Evolutionary conservation across 257 asterid species (phyloP).

Genomic region (Penstemon eatonii): DNA sequence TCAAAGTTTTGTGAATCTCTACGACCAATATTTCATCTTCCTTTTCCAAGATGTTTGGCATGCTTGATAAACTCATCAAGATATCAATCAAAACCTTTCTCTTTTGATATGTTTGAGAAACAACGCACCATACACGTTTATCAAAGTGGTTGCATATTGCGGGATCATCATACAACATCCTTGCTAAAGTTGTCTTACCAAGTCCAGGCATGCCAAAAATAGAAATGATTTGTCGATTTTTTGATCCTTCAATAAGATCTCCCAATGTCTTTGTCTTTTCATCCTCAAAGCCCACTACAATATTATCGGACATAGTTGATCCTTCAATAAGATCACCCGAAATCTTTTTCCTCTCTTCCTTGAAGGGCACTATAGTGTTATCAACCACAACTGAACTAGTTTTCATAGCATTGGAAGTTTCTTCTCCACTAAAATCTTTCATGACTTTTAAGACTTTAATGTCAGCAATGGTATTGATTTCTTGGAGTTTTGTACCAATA

Average conservation of each 20-base stretch:
- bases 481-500: neutral
- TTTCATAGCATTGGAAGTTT: too few species aligned
- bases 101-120: constrained; percentile 29
- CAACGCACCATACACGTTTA: constrained; percentile 14
- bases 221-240: constrained; percentile 18
- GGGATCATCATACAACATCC: constrained; percentile 7
- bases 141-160: neutral
- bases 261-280: neutral
- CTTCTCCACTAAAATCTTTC: too few species aligned
- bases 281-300: constrained; percentile 26
- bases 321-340: too few species aligned
- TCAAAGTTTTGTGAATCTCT: constrained; percentile 27
- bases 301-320: neutral
- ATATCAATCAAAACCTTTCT: constrained; percentile 26
- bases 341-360: too few species aligned
- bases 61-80: neutral
- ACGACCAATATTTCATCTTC: constrained; percentile 8
- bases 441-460: neutral
- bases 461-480: neutral
- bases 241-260: neutral
- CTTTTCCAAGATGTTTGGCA: constrained; percentile 8
- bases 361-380: neutral
- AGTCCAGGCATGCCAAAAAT: constrained; percentile 45
- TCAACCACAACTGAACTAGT: neutral
- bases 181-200: constrained; percentile 16